Conservation (phyloP, 2,329 filamentous ascomycete species). For the Canariomyces notabilis region DNA sequence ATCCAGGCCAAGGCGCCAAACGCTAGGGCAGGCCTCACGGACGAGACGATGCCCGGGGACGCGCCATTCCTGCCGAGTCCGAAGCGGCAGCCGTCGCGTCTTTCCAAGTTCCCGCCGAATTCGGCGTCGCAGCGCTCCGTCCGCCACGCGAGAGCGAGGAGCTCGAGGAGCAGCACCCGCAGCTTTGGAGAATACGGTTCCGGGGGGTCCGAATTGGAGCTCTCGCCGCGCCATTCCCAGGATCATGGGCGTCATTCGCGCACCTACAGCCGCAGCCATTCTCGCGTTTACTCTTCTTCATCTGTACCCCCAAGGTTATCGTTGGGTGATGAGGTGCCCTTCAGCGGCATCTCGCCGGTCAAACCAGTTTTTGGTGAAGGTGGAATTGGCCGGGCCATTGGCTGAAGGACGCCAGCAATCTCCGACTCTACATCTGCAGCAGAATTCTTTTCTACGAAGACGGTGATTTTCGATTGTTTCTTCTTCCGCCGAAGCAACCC, state of each 20-base stretch:
- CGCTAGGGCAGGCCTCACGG: conserved; percentile 56
- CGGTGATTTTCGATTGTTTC: not conserved
- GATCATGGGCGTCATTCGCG: conserved; percentile 17
- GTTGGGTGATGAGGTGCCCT: conserved; percentile 41
- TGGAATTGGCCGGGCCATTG: conserved; percentile 51
- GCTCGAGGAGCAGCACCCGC: conserved; percentile 42
- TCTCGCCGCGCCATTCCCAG: conserved; percentile 34
- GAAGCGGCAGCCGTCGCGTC: conserved; percentile 49
- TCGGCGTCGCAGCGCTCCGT: conserved; percentile 30
- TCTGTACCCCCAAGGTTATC: conserved; percentile 41
- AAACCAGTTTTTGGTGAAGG: conserved; percentile 42
- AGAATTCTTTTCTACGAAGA: not conserved
- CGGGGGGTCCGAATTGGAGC: conserved; percentile 31
- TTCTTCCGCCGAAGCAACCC: not conserved
- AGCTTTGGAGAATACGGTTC: conserved; percentile 35
- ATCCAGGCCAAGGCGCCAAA: conserved; percentile 58
- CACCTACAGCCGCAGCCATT: conserved; percentile 26
- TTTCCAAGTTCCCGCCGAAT: conserved; percentile 45
- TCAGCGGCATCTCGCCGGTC: conserved; percentile 43
- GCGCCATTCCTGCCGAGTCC: conserved; percentile 52
- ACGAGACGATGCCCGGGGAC: conserved; percentile 56
- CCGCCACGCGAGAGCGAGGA: conserved; percentile 40
- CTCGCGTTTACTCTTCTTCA: conserved; percentile 41
- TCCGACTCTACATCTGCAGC: no score
- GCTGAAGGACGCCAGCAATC: conserved; percentile 34